Evolutionary conservation across 192 early-diverging fungal species (phyloP), one percentile per base, ranked within the genome.

Genomic region (Kappamyces sp.): DNA sequence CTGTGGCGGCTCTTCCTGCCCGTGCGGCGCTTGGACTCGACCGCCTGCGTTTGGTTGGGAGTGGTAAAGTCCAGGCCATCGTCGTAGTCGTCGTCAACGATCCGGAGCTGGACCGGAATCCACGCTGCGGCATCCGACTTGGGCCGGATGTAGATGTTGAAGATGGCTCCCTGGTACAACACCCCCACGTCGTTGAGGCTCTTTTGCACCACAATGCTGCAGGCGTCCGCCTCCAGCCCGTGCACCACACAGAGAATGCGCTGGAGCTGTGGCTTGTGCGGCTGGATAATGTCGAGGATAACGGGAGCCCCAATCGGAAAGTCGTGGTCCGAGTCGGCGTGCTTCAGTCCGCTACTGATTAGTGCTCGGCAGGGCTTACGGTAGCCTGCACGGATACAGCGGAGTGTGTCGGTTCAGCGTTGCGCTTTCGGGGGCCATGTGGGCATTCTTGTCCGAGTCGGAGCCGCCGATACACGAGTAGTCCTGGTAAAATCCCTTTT

Each of bases 61-160:
- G 31, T 57, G 12, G 14, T 33, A 7, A 55, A 35, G 59, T 49
- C 29, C 6, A 65, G 5, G 67, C 79, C 70, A 50, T 83, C 77
- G 32, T 75, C 63, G 59, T 74, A 83, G 37, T 80, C 77, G 49
- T 83, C 77, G 49, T 83, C 77, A 12, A 78, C 54, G 4, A 83
- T 73, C 65, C 79, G 72, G 9, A 83, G 49, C 39, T 83, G 75
- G n/a, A 79, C 70, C 15, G 74, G 69, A 6, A 61, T 69, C 81
- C 81, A 83, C 45, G 70, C 66, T 4, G 32, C 33, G 30, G 66
- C 59, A 40, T 57, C 61, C 7, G 41, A 29, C 11, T 73, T 43
- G 0, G 67, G 55, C 11, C 74, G 62, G 31, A 82, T 63, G 57
- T 73, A 79, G 30, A 82, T 62, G 45, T 74, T 77, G 64, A 82